Percentiles rank a stretch among this genome's conserved stretches.
Evolutionary conservation across 495 filamentous ascomycete genomes (phyloP).

Genomic region (Symbiotaphrina buchneri): DNA sequence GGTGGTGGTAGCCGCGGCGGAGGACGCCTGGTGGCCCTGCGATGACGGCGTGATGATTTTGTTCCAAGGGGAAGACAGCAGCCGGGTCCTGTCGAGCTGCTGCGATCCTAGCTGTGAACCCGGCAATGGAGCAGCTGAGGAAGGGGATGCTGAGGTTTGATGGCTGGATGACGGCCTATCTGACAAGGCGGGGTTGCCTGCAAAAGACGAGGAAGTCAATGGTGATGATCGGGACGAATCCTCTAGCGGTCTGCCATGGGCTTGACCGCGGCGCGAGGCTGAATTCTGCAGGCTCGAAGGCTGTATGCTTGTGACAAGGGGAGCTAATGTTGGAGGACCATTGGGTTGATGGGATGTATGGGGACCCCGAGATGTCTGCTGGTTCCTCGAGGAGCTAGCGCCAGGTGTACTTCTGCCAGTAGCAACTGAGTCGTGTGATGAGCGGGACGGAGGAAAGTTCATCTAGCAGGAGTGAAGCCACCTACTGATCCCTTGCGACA

Average conservation of each 20-base stretch:
- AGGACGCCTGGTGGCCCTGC: slow-evolving; percentile 36
- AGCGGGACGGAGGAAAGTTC: slow-evolving; percentile 38
- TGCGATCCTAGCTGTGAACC: slow-evolving; percentile 36
- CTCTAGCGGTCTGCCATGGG: slow-evolving; percentile 20
- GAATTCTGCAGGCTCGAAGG: too few relatives aligned
- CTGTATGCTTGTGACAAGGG: too few relatives aligned
- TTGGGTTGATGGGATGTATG: too few relatives aligned
- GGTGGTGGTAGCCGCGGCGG: slow-evolving; percentile 28
- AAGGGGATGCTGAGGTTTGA: slow-evolving; percentile 24
- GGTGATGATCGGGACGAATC: slow-evolving; percentile 27
- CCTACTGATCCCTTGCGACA: too few relatives aligned
- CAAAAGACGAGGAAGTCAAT: slow-evolving; percentile 28
- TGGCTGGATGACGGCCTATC: slow-evolving; percentile 23
- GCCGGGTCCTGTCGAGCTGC: slow-evolving; percentile 24
- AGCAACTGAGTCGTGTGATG: slow-evolving; percentile 39
- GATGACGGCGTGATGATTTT: slow-evolving; percentile 36
- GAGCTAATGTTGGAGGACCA: too few relatives aligned
- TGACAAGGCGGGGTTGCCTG: slow-evolving; percentile 28
- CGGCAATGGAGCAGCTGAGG: slow-evolving; percentile 26
- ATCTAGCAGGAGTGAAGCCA: slow-evolving; percentile 41
- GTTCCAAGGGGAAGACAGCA: slow-evolving; percentile 34
- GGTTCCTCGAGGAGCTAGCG: too few relatives aligned
- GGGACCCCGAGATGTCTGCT: too few relatives aligned
- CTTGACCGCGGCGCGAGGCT: slow-evolving; percentile 18
- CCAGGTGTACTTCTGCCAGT: slow-evolving; percentile 31